Percentiles rank a stretch among this genome's conserved stretches.
Conservation (phyloP, 2,329 filamentous ascomycete genomes). For the Trichothecium roseum region DNA sequence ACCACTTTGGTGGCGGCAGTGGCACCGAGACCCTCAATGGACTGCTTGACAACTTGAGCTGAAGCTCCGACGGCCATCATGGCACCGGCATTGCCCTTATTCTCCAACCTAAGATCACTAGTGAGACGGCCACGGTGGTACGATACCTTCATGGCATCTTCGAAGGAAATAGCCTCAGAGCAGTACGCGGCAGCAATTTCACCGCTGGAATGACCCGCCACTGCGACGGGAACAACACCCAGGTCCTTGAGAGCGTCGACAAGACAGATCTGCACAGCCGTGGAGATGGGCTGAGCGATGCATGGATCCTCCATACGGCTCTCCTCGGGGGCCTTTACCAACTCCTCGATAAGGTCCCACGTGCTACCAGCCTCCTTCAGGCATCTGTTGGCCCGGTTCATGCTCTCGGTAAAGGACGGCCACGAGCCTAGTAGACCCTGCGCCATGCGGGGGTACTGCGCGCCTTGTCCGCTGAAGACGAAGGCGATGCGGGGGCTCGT, state of each 20-base stretch:
- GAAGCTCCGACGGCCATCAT: conserved; percentile 22
- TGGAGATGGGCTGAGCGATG: conserved; percentile 26
- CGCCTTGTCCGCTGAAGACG: conserved; percentile 26
- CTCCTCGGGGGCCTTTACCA: conserved; percentile 6
- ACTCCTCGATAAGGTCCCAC: conserved; percentile 9
- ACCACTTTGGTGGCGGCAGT: conserved; percentile 3
- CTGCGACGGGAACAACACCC: conserved; percentile 14
- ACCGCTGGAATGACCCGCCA: conserved; percentile 26
- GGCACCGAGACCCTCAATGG: neutral
- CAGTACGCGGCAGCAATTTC: conserved; percentile 27
- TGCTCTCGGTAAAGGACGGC: conserved; percentile 8
- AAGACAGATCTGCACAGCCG: conserved; percentile 29
- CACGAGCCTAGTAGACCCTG: conserved; percentile 13
- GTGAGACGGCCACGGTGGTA: conserved; percentile 19
- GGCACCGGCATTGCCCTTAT: conserved; percentile 8
- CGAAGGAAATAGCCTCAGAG: conserved; percentile 13
- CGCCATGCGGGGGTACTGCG: conserved; percentile 24
- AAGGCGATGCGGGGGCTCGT: conserved; percentile 9
- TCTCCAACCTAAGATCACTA: conserved; percentile 1
- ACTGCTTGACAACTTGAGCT: conserved; percentile 1
- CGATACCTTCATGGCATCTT: conserved; percentile 17
- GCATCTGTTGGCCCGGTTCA: conserved; percentile 5
- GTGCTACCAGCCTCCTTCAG: conserved; percentile 4
- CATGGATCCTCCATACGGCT: conserved; percentile 11
- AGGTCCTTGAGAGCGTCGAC: conserved; percentile 21